Evolutionary conservation across 306 rosid genomes (phyloP), one percentile per base, ranked within the genome.

Genomic region (Begonia loranthoides): DNA sequence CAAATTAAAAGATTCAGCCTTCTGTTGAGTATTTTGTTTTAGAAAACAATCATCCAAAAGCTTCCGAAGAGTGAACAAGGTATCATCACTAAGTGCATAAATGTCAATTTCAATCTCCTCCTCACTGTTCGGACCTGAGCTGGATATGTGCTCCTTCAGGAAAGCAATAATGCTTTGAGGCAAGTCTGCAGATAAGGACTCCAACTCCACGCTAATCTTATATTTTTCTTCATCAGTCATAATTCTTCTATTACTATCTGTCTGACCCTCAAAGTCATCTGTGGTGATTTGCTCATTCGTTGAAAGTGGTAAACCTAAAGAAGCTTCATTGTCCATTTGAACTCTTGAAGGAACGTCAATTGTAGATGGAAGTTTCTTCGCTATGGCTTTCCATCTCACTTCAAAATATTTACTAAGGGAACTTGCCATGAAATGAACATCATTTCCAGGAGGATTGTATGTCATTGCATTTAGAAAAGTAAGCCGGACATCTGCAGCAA

Each of bases 71-170:
- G 72, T 53, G 62, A 82, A 80, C 56, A 89, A 65, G 47, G 87
- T 77, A 57, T 79, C 90, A 55, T 84, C 81, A 58, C 84, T 76
- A 9, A 89, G 84, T 45, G 74, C 76, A 74, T 82, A 95, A 17
- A 89, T 80, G 64, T 85, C 97, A 60, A 89, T 78, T 78, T 82
- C 97, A 72, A 89, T 78, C 73, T 89, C 97, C 17, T 89, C 94
- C 44, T 77, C 97, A 7, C 53, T 59, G n/a, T 76, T 60, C 61
- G 69, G 82, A 61, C 67, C 82, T 5, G 59, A 73, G 68, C 61
- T 50, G 11, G 34, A 34, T 58, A 74, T 78, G 24, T 85, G 89
- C 71, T 67, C 90, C 68, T 73, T 79, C 63, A 89, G 59, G 72
- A 89, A 89, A 62, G 77, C 80, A 58, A 85, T 19, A 58, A 89